Evolutionary conservation across 164 flowering plant species (phyloP).

Genomic region (Vitis rupestris): DNA sequence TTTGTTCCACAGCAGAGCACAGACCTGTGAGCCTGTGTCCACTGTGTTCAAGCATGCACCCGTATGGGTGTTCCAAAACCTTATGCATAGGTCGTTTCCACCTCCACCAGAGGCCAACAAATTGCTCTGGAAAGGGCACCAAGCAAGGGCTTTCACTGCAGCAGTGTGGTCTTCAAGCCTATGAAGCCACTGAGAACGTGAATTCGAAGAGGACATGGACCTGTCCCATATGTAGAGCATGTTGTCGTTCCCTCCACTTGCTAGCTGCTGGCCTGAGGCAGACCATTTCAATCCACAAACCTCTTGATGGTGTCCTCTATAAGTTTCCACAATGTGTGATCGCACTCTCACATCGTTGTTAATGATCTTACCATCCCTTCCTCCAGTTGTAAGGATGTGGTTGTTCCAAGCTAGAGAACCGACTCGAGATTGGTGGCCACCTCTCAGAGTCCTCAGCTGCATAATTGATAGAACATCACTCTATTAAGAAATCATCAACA

Average conservation of each 20-base stretch:
- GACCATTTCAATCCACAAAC: conserved; percentile 37
- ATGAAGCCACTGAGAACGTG: conserved; percentile 29
- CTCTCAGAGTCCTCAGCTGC: conserved; percentile 29
- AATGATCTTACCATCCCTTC: conserved; percentile 27
- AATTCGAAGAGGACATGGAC: conserved; percentile 23
- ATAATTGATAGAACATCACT: background rate
- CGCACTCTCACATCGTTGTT: conserved; percentile 31
- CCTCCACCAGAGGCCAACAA: conserved; percentile 31
- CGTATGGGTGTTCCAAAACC: conserved; percentile 31
- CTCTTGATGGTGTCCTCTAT: conserved; percentile 27
- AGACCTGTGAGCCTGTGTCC: conserved; percentile 32
- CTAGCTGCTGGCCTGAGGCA: conserved; percentile 27
- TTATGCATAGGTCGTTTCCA: conserved; percentile 20
- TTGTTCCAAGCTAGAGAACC: conserved; percentile 28
- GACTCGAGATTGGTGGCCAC: conserved; percentile 21
- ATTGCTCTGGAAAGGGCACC: conserved; percentile 34
- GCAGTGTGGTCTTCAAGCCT: conserved; percentile 27
- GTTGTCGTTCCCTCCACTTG: conserved; percentile 35
- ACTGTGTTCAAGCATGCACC: conserved; percentile 33
- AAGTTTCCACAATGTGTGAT: conserved; percentile 26
- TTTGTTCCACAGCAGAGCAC: conserved; percentile 30
- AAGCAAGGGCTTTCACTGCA: conserved; percentile 31
- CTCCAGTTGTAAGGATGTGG: conserved; percentile 33
- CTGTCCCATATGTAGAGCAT: conserved; percentile 27
- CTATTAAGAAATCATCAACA: background rate